These are phyloP conservation scores for Euphrasia arctica DNA, from an alignment of 305 asterid species.

Conservation along the genomic window DNA sequence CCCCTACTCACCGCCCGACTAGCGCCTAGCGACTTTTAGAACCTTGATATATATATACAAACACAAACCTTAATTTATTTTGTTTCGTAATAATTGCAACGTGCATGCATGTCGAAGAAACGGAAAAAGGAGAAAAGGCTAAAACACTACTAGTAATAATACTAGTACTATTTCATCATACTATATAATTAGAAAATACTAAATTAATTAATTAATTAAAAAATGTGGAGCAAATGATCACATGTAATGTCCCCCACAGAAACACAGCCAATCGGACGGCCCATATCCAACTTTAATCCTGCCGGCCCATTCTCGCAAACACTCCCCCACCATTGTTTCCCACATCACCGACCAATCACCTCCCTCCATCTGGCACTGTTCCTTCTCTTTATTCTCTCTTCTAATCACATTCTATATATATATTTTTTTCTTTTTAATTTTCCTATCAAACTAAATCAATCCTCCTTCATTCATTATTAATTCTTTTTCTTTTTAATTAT, in stretches of 20 bases:
- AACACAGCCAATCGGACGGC: constrained; percentile 30
- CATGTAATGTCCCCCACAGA: constrained; percentile 54
- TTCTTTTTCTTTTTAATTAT: background rate
- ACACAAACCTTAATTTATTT: background rate
- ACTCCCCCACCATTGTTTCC: constrained; percentile 67
- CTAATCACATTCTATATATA: no score
- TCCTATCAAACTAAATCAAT: no score
- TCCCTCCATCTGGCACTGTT: constrained; percentile 43
- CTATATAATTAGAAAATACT: constrained; percentile 13
- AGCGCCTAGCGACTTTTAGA: no score
- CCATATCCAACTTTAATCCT: constrained; percentile 36
- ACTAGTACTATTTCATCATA: no score
- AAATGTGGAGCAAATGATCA: constrained; percentile 27
- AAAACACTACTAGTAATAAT: no score
- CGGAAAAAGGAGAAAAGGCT: background rate
- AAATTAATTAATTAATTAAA: no score
- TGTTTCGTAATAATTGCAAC: constrained; percentile 2
- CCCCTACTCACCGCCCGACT: no score
- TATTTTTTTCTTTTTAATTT: no score
- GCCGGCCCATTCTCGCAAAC: constrained; percentile 46
- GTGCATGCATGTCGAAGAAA: constrained; percentile 24
- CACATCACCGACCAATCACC: constrained; percentile 56
- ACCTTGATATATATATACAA: no score
- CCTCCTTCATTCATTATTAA: no score
- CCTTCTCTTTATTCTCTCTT: background rate